phyloP scores from a whole-genome alignment of 176 grass and related monocot genomes.

The Carex littledalei region DNA sequence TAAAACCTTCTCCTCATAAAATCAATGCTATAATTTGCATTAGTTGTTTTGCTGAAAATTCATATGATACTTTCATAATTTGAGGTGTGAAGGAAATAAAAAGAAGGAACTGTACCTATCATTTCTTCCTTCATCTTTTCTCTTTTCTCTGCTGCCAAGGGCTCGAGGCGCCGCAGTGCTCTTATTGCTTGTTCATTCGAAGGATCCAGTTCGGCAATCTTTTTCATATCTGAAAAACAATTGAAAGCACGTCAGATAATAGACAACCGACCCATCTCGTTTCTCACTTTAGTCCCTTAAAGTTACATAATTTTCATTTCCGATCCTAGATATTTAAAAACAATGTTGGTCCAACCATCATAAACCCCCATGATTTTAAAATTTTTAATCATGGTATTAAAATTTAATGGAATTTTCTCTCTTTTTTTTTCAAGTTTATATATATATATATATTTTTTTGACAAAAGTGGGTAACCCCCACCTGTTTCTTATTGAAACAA shows the following conservation, averaged over 20 bases:
- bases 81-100: not conserved
- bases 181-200: slow-evolving; percentile 77
- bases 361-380: not conserved
- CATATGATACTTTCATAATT: not conserved
- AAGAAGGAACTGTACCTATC: slow-evolving; percentile 49
- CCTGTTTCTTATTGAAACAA: too few species aligned
- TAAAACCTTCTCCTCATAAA: not conserved
- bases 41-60: not conserved
- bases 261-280: not conserved
- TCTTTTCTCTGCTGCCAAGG: slow-evolving; percentile 77
- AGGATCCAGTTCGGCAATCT: slow-evolving; percentile 63
- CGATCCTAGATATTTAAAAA: not conserved
- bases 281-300: not conserved
- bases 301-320: not conserved
- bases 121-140: slow-evolving; percentile 99
- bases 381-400: too few species aligned
- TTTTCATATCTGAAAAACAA: slow-evolving; percentile 73
- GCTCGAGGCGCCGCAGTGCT: slow-evolving; percentile 61
- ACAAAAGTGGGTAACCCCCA: too few species aligned
- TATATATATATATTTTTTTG: too few species aligned
- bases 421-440: too few species aligned
- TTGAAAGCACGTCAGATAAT: slow-evolving; percentile 12
- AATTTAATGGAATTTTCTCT: too few species aligned
- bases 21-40: not conserved
- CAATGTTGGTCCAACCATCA: not conserved